Conservation (phyloP, 495 filamentous ascomycete species). For the Talaromyces stipitatus region DNA sequence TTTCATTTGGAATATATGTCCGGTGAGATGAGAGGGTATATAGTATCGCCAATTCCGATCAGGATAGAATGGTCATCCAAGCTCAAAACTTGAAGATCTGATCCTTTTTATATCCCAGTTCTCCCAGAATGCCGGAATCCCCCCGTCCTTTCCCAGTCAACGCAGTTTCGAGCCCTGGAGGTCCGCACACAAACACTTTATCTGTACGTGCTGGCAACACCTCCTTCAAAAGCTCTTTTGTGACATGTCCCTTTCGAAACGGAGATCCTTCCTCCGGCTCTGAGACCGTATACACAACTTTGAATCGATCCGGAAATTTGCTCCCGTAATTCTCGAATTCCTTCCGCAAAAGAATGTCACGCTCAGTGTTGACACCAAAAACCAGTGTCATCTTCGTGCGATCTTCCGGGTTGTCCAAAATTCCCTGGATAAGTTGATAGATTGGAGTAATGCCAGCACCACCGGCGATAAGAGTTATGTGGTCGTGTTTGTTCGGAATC, state of each 20-base stretch:
- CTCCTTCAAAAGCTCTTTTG: slow-evolving; percentile 45
- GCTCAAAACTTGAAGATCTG: slow-evolving; percentile 47
- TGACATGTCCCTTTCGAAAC: slow-evolving; percentile 48
- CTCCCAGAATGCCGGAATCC: slow-evolving; percentile 33
- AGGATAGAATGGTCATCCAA: too few species aligned
- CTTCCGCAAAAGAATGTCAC: slow-evolving; percentile 47
- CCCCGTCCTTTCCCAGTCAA: slow-evolving; percentile 32
- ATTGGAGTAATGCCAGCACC: slow-evolving; percentile 59
- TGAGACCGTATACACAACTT: slow-evolving; percentile 52
- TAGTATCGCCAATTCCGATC: too few species aligned
- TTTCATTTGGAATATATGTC: not conserved
- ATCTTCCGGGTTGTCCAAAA: slow-evolving; percentile 53
- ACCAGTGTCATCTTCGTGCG: slow-evolving; percentile 55
- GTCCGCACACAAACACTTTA: slow-evolving; percentile 62
- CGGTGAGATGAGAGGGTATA: not conserved
- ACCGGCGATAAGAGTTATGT: slow-evolving; percentile 53
- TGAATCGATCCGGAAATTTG: slow-evolving; percentile 49
- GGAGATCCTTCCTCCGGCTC: slow-evolving; percentile 17
- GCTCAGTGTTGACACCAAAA: slow-evolving; percentile 57
- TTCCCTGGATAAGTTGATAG: slow-evolving; percentile 52
- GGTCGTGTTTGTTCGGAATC: slow-evolving; percentile 45
- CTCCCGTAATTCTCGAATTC: slow-evolving; percentile 30
- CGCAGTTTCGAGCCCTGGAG: slow-evolving; percentile 53
- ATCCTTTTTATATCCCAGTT: slow-evolving; percentile 46
- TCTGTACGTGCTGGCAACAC: slow-evolving; percentile 32